These are phyloP conservation scores for Thinopyrum elongatum DNA, from an alignment of 176 grass and related monocot species.

Conservation along the genomic window DNA sequence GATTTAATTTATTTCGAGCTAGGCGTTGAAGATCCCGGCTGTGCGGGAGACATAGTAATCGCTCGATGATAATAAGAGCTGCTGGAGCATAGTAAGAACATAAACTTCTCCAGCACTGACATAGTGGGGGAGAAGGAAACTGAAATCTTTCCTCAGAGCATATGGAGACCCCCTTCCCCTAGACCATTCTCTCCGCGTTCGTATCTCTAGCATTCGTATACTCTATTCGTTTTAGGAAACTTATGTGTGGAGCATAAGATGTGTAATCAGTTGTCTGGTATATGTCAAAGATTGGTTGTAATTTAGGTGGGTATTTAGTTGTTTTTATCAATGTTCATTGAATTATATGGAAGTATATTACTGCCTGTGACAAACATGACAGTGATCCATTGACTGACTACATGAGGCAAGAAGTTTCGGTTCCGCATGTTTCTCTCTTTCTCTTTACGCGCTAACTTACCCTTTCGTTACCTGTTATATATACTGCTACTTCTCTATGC, in stretches of 20 bases:
- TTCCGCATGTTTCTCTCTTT: neutral
- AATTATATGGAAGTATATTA: constrained; percentile 28
- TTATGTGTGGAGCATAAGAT: constrained; percentile 27
- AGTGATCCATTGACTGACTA: neutral
- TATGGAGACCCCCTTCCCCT: neutral
- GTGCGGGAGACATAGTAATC: constrained; percentile 5
- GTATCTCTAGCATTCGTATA: constrained; percentile 36
- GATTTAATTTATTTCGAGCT: constrained; percentile 16
- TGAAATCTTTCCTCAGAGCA: constrained; percentile 15
- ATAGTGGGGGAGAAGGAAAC: constrained; percentile 38
- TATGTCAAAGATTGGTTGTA: constrained; percentile 55
- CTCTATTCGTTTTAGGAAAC: constrained; percentile 35
- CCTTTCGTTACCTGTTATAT: neutral
- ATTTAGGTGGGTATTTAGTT: constrained; percentile 28
- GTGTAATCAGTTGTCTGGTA: constrained; percentile 45
- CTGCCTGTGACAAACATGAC: neutral
- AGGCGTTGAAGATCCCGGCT: constrained; percentile 6
- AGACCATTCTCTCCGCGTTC: constrained; percentile 18
- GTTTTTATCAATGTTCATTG: neutral
- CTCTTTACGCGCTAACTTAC: neutral
- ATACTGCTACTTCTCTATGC: neutral
- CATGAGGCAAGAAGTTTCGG: neutral
- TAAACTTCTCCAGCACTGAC: constrained; percentile 42
- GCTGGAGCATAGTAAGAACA: constrained; percentile 27
- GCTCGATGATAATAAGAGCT: constrained; percentile 37